phyloP scores from a whole-genome alignment of 495 filamentous ascomycete genomes.

The Durotheca rogersii region DNA sequence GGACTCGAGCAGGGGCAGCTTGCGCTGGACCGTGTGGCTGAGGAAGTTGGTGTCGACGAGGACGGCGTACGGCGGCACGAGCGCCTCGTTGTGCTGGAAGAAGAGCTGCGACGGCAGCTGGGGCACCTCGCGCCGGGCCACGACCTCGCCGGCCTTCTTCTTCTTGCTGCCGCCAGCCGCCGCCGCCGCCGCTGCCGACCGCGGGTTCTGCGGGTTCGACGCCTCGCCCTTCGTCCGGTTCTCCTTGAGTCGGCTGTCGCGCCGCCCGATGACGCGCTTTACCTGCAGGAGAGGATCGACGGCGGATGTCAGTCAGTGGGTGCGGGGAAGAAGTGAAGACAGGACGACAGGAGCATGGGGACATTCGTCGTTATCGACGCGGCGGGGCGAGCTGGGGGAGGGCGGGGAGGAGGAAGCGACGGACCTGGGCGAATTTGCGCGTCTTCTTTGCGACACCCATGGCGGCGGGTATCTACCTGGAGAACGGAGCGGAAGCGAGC shows the following conservation, averaged over 20 bases:
- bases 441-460: conserved; percentile 68
- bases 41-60: conserved; percentile 94
- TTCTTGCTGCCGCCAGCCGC: conserved; percentile 37
- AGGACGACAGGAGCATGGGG: too few species aligned
- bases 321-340: too few species aligned
- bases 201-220: conserved; percentile 57
- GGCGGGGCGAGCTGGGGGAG: neutral
- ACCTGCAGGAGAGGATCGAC: conserved; percentile 40
- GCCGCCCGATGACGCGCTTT: conserved; percentile 62
- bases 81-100: conserved; percentile 90
- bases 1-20: conserved; percentile 79
- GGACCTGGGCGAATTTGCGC: conserved; percentile 54
- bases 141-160: conserved; percentile 42
- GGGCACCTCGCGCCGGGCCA: conserved; percentile 63
- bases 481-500: neutral
- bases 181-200: conserved; percentile 52
- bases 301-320: conserved; percentile 1
- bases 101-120: conserved; percentile 86
- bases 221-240: conserved; percentile 55
- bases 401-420: neutral
- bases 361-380: conserved; percentile 30
- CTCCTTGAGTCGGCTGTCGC: conserved; percentile 61
- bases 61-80: conserved; percentile 84
- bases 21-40: conserved; percentile 83
- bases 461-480: conserved; percentile 18